Conservation (phyloP, 495 filamentous ascomycete genomes). For the Lophiostoma macrostomum region DNA sequence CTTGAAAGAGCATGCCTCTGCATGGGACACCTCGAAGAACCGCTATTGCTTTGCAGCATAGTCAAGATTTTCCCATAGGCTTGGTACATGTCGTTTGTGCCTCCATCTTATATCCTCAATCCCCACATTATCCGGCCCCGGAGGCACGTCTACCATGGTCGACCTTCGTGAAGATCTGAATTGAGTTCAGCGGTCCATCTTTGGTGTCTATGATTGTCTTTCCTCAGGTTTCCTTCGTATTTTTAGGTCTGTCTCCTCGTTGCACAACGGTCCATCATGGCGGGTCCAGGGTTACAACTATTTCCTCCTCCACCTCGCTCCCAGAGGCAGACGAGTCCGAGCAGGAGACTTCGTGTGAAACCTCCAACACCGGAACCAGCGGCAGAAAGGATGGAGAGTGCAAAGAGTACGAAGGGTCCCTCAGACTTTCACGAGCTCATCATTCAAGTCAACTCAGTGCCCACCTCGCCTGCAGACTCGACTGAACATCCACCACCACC, state of each 20-base stretch:
- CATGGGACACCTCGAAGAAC: constrained; percentile 27
- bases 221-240: constrained; percentile 1
- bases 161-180: constrained; percentile 4
- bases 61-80: constrained; percentile 5
- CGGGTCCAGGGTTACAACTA: constrained; percentile 49
- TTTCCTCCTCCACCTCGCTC: constrained; percentile 51
- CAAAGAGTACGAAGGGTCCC: constrained; percentile 31
- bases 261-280: constrained; percentile 30
- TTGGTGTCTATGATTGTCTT: neutral
- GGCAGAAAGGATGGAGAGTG: constrained; percentile 34
- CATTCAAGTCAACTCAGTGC: constrained; percentile 36
- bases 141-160: constrained; percentile 11
- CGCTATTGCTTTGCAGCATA: constrained; percentile 34
- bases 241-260: constrained; percentile 14
- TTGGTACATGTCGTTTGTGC: constrained; percentile 8
- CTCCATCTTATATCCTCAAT: constrained; percentile 27
- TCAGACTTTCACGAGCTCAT: constrained; percentile 37
- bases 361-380: constrained; percentile 44
- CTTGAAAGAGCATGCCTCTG: constrained; percentile 21
- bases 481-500: constrained; percentile 9
- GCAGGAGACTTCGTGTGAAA: constrained; percentile 18
- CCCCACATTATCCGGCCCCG: constrained; percentile 27
- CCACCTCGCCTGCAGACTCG: constrained; percentile 27
- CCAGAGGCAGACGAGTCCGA: constrained; percentile 28
- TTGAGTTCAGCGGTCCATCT: constrained; percentile 6